Evolutionary conservation across 306 rosid genomes (phyloP), one percentile per base, ranked within the genome.

Genomic region (Corylus avellana): DNA sequence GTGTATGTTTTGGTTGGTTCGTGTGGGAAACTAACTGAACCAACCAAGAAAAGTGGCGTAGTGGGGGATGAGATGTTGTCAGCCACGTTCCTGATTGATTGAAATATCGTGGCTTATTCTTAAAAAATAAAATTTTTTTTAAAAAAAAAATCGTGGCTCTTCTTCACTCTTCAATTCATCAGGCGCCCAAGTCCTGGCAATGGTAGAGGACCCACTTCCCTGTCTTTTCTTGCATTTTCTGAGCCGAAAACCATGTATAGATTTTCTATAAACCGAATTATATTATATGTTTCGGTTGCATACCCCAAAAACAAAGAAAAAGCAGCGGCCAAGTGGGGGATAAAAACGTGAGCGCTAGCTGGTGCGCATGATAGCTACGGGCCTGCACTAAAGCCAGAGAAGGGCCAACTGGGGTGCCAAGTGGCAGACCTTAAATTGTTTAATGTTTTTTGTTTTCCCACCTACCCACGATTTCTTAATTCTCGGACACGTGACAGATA

Each of bases 341-440:
- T 37, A 77, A 44, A n/a, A 44, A n/a, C 11, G 72, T 89, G 90
- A 94, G 98, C 11, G 72, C 88, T 89, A 94, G 98, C 97, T 94
- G 98, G 92, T 86, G 75, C 86, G 90, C 97, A 89, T 86, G 89
- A 89, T 78, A 80, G 91, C 20, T 56, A 81, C 78, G 75, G 76
- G 81, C 84, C 86, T 80, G 85, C 95, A 82, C 92, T 80, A 78
- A 64, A 79, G 64, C 88, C 88, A 77, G 47, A 76, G 71, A 42
- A 72, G 75, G 61, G 72, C 87, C 77, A 70, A 49, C 81, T 83
- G 64, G 50, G 72, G 25, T 10, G 82, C 76, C 73, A 48, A 56
- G 42, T 73, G 12, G 22, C 71, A 39, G 51, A 70, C 48, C 35
- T 39, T 39, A 67, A 64, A 47, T 46, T 47, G 17, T 44, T 32